Evolutionary conservation across 1,284 basidiomycete species (phyloP), one percentile per base, ranked within the genome.

Genomic region (Melampsora allii-populina): DNA sequence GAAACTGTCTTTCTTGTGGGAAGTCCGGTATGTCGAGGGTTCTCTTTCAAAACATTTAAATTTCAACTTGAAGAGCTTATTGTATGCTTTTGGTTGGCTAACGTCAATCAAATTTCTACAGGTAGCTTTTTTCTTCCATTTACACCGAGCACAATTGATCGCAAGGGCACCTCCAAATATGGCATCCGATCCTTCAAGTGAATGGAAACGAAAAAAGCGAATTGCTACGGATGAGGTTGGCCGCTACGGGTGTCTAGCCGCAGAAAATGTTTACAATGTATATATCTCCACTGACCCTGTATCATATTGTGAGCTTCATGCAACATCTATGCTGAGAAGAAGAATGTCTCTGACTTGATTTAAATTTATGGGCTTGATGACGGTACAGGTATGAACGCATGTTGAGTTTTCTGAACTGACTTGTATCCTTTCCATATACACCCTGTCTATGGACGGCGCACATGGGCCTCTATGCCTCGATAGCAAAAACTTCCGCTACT

Each of bases 231-330:
- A 79, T 61, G 76, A 79, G n/a, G 75, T 76, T 2, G 80, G 79
- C 1, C 73, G 78, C 9, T 81, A 79, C 71, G 80, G 79, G 0
- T 79, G 78, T 56, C 48, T 79, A 42, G 76, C 77, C 9, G 67
- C 76, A 48, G 78, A 78, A 14, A 65, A 75, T 6, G 76, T 77
- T 21, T 80, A 79, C 68, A 80, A 80, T 65, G 76, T 81, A 48
- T 83, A 82, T 75, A 79, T 81, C 60, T 77, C 80, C 7, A 80
- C 81, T 4, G 83, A 83, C 69, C 83, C 83, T 0, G 81, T 83
- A 7, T 82, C 81, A 3, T 82, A 82, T 76, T 73, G 71, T 78
- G 79, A 72, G 77, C 81, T 0, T 42, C 1, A 14, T 42, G 1
- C 6, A 77, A 76, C 48, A 77, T 79, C n/a, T 79, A 78, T 7